Base-by-base conservation (phyloP, 1,284 basidiomycete genomes). In the Rhodotorula sp. region DNA sequence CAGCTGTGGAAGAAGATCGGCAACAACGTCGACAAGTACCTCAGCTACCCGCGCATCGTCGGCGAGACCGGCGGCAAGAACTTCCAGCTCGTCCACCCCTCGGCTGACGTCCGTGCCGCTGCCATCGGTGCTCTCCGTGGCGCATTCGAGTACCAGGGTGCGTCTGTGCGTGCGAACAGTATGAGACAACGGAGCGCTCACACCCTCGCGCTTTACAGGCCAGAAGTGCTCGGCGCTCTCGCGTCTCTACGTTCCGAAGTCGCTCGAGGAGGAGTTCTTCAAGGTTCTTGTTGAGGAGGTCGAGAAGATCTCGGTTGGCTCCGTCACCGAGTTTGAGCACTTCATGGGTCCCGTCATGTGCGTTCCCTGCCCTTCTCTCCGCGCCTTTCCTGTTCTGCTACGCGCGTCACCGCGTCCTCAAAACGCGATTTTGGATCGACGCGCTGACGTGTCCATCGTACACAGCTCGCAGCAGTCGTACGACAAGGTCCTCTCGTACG, bases 161-260 rank as follows among this genome's bases (percentile, higher is more conserved):
- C 52, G 78, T 66, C 27, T 12, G 19, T 21, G 9, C n/a, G 17
- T 25, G 23, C 17, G 19, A 5, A 25, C 5, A 1, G 52, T 4
- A 2, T 17, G 8, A 17, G 7, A 8, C 42, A 8, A n/a, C 7
- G 42, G 1, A 3, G 1, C 8, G 46, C 46, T 60, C 45, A 60
- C 58, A 9, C 23, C 52, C 13, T 56, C 66, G 63, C 44, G 7
- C 23, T 27, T 68, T 41, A 62, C 50, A 90, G 90, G 91, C 60
- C 97, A 99, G 81, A 99, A 99, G 84, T 99, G 96, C 83, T 96
- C 93, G 48, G 96, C 97, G 0, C 87, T 97, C 45, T 95, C 93
- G 9, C 87, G 96, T 62, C 81, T 92, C 54, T 99, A 99, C 82
- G 92, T 99, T 21, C 89, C 97, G 55, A 84, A 87, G 57, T 92